phyloP scores from a whole-genome alignment of 2,329 filamentous ascomycete species.

The Aspergillus piperis region DNA sequence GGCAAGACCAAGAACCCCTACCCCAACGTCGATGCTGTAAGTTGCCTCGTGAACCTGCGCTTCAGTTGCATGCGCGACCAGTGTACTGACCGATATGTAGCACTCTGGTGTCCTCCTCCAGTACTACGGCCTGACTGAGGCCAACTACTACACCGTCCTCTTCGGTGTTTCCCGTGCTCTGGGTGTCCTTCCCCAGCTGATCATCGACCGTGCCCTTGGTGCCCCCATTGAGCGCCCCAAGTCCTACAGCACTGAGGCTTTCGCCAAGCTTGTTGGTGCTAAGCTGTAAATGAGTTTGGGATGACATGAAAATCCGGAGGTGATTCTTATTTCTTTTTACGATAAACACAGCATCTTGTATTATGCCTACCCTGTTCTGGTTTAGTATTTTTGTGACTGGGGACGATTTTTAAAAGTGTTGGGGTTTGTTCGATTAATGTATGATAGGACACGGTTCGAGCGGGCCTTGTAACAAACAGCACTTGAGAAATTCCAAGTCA shows the following conservation, averaged over 20 bases:
- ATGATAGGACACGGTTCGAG: conserved; percentile 45
- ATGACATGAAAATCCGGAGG: conserved; percentile 18
- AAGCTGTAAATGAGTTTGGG: conserved; percentile 68
- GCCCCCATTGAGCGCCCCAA: conserved; percentile 98
- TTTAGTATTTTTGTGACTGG: conserved; percentile 16
- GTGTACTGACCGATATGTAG: conserved; percentile 31
- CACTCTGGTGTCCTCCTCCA: conserved; percentile 99
- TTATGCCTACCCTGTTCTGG: conserved; percentile 21
- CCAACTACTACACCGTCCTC: conserved; percentile 99
- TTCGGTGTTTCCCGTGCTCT: conserved; percentile 98
- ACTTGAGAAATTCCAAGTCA: conserved; percentile 26
- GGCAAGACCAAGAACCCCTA: conserved; percentile 99
- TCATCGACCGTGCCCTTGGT: conserved; percentile 97
- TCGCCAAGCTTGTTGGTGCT: conserved; percentile 86
- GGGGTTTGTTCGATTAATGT: conserved; percentile 36
- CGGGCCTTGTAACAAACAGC: conserved; percentile 43
- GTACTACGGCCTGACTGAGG: conserved; percentile 98
- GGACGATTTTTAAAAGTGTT: conserved; percentile 35
- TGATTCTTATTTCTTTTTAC: conserved; percentile 17
- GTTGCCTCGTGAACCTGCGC: conserved; percentile 20
- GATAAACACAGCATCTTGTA: conserved; percentile 27
- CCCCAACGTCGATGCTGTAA: conserved; percentile 90
- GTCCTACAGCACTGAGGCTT: conserved; percentile 97
- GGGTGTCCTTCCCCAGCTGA: conserved; percentile 97
- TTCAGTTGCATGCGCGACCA: not conserved